These are phyloP conservation scores for Ambrosiella xylebori DNA, from an alignment of 2,329 filamentous ascomycete species.

Conservation along the genomic window DNA sequence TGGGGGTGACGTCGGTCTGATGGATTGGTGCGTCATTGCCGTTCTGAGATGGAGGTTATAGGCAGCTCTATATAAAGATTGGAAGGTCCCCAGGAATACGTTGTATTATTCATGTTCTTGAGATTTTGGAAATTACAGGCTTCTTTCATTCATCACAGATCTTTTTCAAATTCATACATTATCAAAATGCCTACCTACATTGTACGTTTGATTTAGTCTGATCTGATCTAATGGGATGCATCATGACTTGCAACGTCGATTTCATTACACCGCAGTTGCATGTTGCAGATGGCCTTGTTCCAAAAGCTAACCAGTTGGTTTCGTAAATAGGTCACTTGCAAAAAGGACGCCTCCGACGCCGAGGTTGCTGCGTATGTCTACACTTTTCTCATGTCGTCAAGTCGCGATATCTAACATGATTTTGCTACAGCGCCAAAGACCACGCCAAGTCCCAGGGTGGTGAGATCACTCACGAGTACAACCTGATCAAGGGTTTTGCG, in stretches of 20 bases:
- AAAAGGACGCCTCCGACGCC: conserved; percentile 46
- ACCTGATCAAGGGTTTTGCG: conserved; percentile 83
- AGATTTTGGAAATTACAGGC: too few relatives aligned
- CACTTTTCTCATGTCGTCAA: background rate
- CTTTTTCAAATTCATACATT: conserved; percentile 9
- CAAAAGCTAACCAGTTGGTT: conserved; percentile 9
- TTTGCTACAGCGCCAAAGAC: conserved; percentile 50
- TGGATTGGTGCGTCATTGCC: conserved; percentile 2
- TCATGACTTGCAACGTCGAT: background rate
- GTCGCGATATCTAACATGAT: background rate
- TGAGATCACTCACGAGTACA: conserved; percentile 69
- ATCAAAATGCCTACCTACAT: conserved; percentile 39
- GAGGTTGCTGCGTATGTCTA: conserved; percentile 47
- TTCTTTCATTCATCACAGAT: background rate
- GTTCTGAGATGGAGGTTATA: conserved; percentile 1
- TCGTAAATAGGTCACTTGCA: conserved; percentile 61
- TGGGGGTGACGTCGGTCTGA: conserved; percentile 1
- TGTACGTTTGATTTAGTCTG: conserved; percentile 21
- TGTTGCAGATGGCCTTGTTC: background rate
- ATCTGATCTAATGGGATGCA: background rate
- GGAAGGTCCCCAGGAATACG: background rate
- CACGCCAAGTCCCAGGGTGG: conserved; percentile 59
- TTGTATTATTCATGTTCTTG: background rate
- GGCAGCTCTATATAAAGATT: conserved; percentile 8
- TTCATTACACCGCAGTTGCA: background rate